These are phyloP conservation scores for Paralagenidium karlingii DNA, from an alignment of 352 stramenopile genomes.

Conservation along the genomic window DNA sequence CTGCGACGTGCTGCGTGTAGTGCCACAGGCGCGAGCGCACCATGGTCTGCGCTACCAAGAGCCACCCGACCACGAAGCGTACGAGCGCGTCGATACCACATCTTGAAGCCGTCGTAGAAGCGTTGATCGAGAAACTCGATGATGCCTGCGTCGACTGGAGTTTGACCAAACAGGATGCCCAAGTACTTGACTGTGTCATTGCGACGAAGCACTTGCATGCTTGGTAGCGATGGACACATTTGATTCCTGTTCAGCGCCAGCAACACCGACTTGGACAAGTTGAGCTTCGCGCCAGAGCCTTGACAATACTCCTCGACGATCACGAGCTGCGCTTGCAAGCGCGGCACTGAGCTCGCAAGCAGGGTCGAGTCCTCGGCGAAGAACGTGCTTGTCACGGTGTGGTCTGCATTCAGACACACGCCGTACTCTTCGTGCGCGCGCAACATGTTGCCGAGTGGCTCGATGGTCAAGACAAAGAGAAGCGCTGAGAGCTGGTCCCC, in stretches of 20 bases:
- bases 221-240: constrained; percentile 1
- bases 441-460: constrained; percentile 4
- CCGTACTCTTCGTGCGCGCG: not conserved
- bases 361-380: constrained; percentile 9
- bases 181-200: constrained; percentile 6
- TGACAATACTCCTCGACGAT: constrained; percentile 6
- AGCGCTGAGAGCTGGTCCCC: constrained; percentile 7
- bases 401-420: not conserved
- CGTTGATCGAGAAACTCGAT: constrained; percentile 6
- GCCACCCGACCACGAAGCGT: constrained; percentile 4
- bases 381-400: constrained; percentile 1
- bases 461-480: constrained; percentile 4
- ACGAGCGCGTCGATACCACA: constrained; percentile 5
- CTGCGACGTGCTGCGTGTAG: constrained; percentile 2
- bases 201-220: constrained; percentile 3
- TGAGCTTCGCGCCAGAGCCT: constrained; percentile 3
- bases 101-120: constrained; percentile 7
- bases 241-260: constrained; percentile 5
- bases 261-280: constrained; percentile 5
- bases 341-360: constrained; percentile 1
- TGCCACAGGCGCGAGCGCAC: constrained; percentile 4
- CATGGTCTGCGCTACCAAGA: constrained; percentile 2
- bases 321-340: constrained; percentile 3
- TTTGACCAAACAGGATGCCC: constrained; percentile 5
- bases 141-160: constrained; percentile 4